phyloP scores from a whole-genome alignment of 805 yeast genomes.

The Ogataea parapolymorpha region DNA sequence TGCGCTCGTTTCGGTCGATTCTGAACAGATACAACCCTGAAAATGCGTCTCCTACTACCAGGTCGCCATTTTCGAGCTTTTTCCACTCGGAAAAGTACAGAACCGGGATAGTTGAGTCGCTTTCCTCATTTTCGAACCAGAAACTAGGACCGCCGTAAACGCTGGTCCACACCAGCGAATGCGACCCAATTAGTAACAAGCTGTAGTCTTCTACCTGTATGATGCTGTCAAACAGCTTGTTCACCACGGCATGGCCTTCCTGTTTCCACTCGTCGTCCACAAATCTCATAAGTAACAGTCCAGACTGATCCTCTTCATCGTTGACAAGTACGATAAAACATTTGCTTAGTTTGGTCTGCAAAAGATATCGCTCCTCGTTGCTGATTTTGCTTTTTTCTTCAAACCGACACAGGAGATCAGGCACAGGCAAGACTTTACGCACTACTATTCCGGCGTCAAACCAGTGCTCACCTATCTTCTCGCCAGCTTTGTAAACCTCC shows the following conservation, averaged over 20 bases:
- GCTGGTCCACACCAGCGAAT: constrained; percentile 4
- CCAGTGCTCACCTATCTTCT: constrained; percentile 8
- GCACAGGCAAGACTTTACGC: constrained; percentile 7
- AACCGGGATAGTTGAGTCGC: neutral
- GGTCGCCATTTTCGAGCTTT: neutral
- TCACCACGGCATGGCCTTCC: constrained; percentile 4
- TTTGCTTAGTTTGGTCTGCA: constrained; percentile 1
- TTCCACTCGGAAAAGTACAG: constrained; percentile 6
- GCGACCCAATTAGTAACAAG: constrained; percentile 16
- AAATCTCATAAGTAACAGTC: constrained; percentile 4
- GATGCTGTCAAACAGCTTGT: constrained; percentile 1
- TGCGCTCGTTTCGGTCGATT: constrained; percentile 7
- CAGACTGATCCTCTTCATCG: constrained; percentile 10
- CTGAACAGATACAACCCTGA: constrained; percentile 17
- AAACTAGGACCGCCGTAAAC: neutral
- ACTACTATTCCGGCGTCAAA: constrained; percentile 17
- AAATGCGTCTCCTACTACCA: constrained; percentile 22
- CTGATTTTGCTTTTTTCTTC: constrained; percentile 8
- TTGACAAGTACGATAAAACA: constrained; percentile 16
- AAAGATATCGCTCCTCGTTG: constrained; percentile 3
- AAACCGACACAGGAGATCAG: constrained; percentile 2
- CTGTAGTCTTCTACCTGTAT: constrained; percentile 6
- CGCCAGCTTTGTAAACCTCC: constrained; percentile 1
- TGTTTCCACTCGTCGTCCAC: constrained; percentile 4
- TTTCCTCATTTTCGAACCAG: neutral